A percentile compares a stretch with the other conserved stretches of the same genome.
These are phyloP conservation scores for Trichoderma koningiopsis DNA, from an alignment of 2,329 filamentous ascomycete genomes.

Conservation along the genomic window DNA sequence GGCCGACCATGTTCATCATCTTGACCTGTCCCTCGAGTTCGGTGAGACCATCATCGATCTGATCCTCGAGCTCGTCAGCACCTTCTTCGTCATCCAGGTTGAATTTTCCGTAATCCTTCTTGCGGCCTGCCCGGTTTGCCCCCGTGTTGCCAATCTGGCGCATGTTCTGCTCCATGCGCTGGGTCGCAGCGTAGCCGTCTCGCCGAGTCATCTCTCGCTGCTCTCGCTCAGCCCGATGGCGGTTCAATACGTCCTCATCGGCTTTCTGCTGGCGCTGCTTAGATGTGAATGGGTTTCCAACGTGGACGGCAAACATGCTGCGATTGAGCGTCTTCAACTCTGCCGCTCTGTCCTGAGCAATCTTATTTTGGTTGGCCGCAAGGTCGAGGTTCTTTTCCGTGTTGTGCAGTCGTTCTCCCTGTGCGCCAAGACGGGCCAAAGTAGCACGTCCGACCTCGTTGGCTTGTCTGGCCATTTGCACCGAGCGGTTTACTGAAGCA, in stretches of 20 bases:
- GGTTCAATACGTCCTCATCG: constrained; percentile 70
- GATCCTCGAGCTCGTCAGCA: constrained; percentile 48
- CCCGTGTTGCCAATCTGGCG: constrained; percentile 42
- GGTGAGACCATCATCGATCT: constrained; percentile 61
- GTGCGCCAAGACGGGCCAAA: constrained; percentile 71
- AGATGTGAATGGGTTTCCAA: constrained; percentile 76
- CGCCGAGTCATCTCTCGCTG: constrained; percentile 63
- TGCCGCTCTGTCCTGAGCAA: constrained; percentile 76
- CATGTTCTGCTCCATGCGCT: constrained; percentile 57
- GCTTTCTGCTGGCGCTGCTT: constrained; percentile 63
- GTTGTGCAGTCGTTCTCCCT: constrained; percentile 80
- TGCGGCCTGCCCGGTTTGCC: constrained; percentile 37
- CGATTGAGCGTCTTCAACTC: constrained; percentile 85
- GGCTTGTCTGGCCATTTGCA: constrained; percentile 48
- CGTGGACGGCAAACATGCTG: constrained; percentile 87
- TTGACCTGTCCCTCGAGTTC: constrained; percentile 71
- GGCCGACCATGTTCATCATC: constrained; percentile 71
- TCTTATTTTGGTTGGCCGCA: constrained; percentile 72
- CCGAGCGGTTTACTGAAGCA: constrained; percentile 43
- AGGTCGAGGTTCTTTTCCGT: constrained; percentile 82
- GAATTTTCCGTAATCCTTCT: constrained; percentile 62
- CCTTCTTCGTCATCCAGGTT: constrained; percentile 73
- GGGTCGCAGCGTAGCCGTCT: constrained; percentile 53
- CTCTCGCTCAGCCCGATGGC: constrained; percentile 66
- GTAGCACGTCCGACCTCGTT: constrained; percentile 66